phyloP scores from a whole-genome alignment of 805 yeast species.

The Pichia membranifaciens region DNA sequence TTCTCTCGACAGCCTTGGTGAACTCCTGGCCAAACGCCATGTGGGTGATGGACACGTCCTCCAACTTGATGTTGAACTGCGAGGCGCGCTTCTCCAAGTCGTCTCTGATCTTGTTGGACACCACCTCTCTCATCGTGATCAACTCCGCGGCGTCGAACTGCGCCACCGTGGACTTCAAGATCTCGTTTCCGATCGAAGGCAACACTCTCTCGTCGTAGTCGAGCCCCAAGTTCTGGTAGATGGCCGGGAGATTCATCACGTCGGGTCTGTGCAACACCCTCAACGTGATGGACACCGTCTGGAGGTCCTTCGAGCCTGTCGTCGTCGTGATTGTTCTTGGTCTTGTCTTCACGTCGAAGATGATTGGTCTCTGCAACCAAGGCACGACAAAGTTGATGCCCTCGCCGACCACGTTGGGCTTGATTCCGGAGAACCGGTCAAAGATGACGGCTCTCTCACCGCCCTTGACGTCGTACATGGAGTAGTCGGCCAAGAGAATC shows the following conservation, averaged over 20 bases:
- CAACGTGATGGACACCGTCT: constrained; percentile 87
- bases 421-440: constrained; percentile 86
- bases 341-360: constrained; percentile 90
- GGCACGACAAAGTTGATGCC: constrained; percentile 95
- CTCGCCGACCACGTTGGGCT: constrained; percentile 84
- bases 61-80: constrained; percentile 86
- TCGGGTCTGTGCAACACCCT: constrained; percentile 95
- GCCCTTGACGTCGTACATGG: constrained; percentile 92
- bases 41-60: constrained; percentile 96
- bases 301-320: constrained; percentile 96
- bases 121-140: constrained; percentile 95
- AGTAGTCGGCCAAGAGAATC: constrained; percentile 65
- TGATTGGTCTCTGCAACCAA: constrained; percentile 89
- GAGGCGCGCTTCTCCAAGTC: constrained; percentile 78
- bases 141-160: constrained; percentile 98
- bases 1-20: constrained; percentile 97
- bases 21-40: constrained; percentile 95
- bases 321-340: constrained; percentile 91
- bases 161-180: constrained; percentile 92
- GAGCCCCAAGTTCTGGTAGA: constrained; percentile 85
- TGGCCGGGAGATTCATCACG: constrained; percentile 70
- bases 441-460: constrained; percentile 95
- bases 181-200: constrained; percentile 98
- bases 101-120: constrained; percentile 79
- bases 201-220: constrained; percentile 97